Percentiles rank a stretch among this genome's conserved stretches.
These are phyloP conservation scores for Phlebopus sp. DNA, from an alignment of 1,284 basidiomycete genomes.

Conservation along the genomic window DNA sequence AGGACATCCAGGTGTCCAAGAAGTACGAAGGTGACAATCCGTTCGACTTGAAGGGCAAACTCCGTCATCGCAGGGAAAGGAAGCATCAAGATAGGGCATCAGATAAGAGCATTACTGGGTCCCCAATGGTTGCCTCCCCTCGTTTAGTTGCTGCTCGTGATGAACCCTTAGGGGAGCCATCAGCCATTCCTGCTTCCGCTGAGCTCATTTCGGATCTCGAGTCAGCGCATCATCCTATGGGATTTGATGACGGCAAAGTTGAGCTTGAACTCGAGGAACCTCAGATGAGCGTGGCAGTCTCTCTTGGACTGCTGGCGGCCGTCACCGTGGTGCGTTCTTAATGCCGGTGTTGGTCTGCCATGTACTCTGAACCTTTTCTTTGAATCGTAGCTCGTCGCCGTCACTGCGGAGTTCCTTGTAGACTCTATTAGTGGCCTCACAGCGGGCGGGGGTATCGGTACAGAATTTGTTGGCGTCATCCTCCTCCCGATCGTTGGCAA, in stretches of 20 bases:
- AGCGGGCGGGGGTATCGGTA: slow-evolving; percentile 48
- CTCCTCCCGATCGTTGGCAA: slow-evolving; percentile 85
- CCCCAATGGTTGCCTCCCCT: slow-evolving; percentile 15
- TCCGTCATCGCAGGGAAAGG: slow-evolving; percentile 3
- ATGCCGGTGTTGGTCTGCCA: slow-evolving; percentile 4
- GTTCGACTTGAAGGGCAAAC: slow-evolving; percentile 21
- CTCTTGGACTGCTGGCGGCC: slow-evolving; percentile 50
- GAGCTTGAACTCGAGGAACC: slow-evolving; percentile 58
- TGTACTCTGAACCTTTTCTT: not conserved
- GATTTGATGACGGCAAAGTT: slow-evolving; percentile 14
- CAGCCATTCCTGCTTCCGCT: not conserved
- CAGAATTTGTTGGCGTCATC: slow-evolving; percentile 84
- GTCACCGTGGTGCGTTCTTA: slow-evolving; percentile 60
- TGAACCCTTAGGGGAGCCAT: not conserved
- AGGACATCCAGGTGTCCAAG: slow-evolving; percentile 26
- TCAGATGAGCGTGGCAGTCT: slow-evolving; percentile 51
- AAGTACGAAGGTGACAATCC: slow-evolving; percentile 30
- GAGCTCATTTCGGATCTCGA: slow-evolving; percentile 12
- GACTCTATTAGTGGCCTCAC: slow-evolving; percentile 74
- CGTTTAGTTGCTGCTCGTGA: not conserved
- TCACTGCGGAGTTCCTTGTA: slow-evolving; percentile 83
- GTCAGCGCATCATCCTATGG: slow-evolving; percentile 2
- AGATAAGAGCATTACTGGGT: not conserved
- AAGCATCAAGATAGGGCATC: slow-evolving; percentile 4
- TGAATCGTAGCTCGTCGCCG: slow-evolving; percentile 49